A percentile compares a stretch with the other conserved stretches of the same genome.
Evolutionary conservation across 257 asterid genomes (phyloP).

Genomic region (Capsicum chinense): DNA sequence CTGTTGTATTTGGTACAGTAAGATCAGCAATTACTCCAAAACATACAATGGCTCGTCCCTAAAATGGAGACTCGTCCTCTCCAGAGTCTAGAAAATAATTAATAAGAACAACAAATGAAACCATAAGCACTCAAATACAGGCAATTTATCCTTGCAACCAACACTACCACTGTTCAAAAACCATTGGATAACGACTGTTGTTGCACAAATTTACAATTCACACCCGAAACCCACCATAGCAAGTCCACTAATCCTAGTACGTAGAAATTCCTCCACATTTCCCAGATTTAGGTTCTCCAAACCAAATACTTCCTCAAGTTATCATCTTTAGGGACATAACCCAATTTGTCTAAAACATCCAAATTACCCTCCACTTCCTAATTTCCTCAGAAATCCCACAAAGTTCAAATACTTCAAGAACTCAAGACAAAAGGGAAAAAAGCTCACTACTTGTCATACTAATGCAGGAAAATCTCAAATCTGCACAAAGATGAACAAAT

Average conservation of each 20-base stretch:
- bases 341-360: background rate
- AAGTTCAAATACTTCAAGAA: background rate
- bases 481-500: too few species aligned
- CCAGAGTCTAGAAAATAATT: background rate
- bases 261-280: background rate
- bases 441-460: too few species aligned
- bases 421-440: too few species aligned
- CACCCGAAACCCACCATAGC: background rate
- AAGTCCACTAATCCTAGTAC: background rate
- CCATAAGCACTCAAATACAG: background rate
- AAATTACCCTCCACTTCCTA: background rate
- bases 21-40: background rate
- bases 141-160: background rate
- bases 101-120: background rate
- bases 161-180: background rate
- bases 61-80: background rate
- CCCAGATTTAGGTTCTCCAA: background rate
- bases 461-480: too few species aligned
- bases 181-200: background rate
- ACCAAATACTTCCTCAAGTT: background rate
- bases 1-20: background rate
- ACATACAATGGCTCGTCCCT: background rate
- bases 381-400: background rate
- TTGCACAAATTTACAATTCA: constrained; percentile 10
- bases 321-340: background rate